Percentiles rank a stretch among this genome's conserved stretches.
Conservation (phyloP, 352 stramenopile species). For the Phytopythium chamaehyphon region DNA sequence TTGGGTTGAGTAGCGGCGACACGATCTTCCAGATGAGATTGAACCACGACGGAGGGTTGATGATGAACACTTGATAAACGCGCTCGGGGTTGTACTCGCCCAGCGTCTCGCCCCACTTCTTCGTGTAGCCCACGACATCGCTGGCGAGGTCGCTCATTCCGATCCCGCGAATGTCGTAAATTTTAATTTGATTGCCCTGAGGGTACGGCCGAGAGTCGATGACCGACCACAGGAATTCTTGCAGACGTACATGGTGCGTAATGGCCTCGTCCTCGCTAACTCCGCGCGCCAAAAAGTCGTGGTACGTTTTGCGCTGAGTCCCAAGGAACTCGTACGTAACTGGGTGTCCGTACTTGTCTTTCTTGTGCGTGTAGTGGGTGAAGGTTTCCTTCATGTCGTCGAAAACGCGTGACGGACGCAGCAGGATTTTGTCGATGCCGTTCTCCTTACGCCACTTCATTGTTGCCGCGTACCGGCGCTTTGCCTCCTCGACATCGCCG, state of each 20-base stretch:
- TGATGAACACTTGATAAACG: constrained; percentile 66
- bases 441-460: constrained; percentile 67
- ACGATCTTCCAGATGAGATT: constrained; percentile 80
- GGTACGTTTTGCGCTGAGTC: constrained; percentile 52
- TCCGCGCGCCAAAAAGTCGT: constrained; percentile 48
- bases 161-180: constrained; percentile 75
- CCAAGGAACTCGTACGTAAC: constrained; percentile 59
- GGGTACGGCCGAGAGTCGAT: constrained; percentile 56
- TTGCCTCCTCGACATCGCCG: constrained; percentile 64
- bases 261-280: constrained; percentile 56
- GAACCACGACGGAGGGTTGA: constrained; percentile 73
- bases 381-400: constrained; percentile 59
- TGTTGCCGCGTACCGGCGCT: constrained; percentile 53
- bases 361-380: constrained; percentile 64
- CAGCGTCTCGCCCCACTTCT: constrained; percentile 53
- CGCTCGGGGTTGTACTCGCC: constrained; percentile 74
- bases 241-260: constrained; percentile 59
- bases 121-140: constrained; percentile 69
- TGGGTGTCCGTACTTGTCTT: constrained; percentile 50
- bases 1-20: constrained; percentile 63
- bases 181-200: constrained; percentile 62
- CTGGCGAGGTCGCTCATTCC: constrained; percentile 66
- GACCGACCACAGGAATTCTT: constrained; percentile 71
- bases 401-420: constrained; percentile 51
- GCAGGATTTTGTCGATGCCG: constrained; percentile 63